Evolutionary conservation across 208 protist species (phyloP), one percentile per base, ranked within the genome.

Genomic region (Leptomonas seymouri): DNA sequence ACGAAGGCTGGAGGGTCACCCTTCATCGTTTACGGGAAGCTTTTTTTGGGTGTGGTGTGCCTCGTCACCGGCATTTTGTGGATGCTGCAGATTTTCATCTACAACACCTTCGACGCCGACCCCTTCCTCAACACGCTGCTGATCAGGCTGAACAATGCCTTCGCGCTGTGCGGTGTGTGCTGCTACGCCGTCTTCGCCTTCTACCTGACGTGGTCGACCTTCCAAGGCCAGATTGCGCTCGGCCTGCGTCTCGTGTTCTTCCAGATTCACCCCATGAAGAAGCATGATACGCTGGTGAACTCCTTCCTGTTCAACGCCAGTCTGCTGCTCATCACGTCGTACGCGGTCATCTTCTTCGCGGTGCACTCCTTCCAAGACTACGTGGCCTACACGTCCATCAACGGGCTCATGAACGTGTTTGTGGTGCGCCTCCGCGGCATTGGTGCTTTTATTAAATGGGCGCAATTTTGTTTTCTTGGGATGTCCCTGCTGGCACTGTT

Each of bases 281-380:
- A 92, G 44, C 87, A 89, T 28, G 92, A 80, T 56, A 99, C 97
- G 11, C 84, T 98, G 44, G 93, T 98, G 75, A 98, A 97, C 74
- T 76, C 93, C 27, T 98, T 99, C 54, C 70, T 98, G 0, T 98
- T 98, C 84, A 99, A 99, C 80, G 80, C 82, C 20, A 84, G 84
- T 30, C 73, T 99, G 18, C 92, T 98, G 44, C 76, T 98, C 21
- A 84, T 98, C 54, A 94, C 87, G 30, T 89, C 91, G 21, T 88
- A 97, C 31, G 79, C 92, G 45, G 86, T 98, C 20, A 74, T 97
- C 28, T 87, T 93, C 68, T 98, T 98, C 59, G 92, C 82, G 65
- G 81, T 93, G 30, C 57, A 75, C 20, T 91, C 89, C 46, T 98
- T 98, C 63, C 62, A 78, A 41, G 63, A 78, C 34, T 98, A 98